These are phyloP conservation scores for Sextonia rubra DNA, from an alignment of 164 flowering plant species.

Conservation along the genomic window DNA sequence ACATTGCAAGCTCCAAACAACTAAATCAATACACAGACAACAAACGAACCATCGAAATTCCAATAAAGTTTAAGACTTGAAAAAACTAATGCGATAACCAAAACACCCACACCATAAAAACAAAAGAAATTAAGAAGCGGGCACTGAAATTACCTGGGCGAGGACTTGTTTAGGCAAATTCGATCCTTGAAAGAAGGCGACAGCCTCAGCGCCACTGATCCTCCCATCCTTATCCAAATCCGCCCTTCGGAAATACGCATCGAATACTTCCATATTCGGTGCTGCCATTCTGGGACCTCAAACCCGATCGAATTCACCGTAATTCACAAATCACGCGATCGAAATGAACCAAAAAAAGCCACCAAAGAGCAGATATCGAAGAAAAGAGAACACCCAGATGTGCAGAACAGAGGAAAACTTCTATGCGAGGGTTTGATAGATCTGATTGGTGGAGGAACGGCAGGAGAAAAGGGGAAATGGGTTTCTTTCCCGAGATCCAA, in stretches of 20 bases:
- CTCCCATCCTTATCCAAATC: constrained; percentile 94
- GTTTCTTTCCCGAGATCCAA: constrained; percentile 8
- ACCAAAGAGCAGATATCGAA: not conserved
- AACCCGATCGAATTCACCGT: constrained; percentile 4
- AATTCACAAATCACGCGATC: constrained; percentile 16
- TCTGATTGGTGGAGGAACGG: not conserved
- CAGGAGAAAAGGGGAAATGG: constrained; percentile 6
- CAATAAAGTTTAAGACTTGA: not conserved
- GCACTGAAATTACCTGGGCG: constrained; percentile 58
- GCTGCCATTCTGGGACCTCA: constrained; percentile 27
- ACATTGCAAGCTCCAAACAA: not conserved
- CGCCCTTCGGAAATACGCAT: constrained; percentile 75
- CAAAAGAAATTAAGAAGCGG: not conserved
- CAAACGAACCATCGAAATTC: not conserved
- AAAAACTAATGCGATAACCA: not conserved
- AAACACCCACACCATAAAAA: not conserved
- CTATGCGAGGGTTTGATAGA: constrained; percentile 1
- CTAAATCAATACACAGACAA: not conserved
- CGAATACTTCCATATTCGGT: constrained; percentile 65
- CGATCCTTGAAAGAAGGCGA: constrained; percentile 80
- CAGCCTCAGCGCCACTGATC: constrained; percentile 94
- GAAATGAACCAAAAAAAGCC: not conserved
- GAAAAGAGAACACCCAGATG: not conserved
- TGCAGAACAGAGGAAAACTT: not conserved
- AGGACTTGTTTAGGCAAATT: constrained; percentile 73